Conservation (phyloP, 2,329 filamentous ascomycete species). For the Furcasterigmium furcatum region DNA sequence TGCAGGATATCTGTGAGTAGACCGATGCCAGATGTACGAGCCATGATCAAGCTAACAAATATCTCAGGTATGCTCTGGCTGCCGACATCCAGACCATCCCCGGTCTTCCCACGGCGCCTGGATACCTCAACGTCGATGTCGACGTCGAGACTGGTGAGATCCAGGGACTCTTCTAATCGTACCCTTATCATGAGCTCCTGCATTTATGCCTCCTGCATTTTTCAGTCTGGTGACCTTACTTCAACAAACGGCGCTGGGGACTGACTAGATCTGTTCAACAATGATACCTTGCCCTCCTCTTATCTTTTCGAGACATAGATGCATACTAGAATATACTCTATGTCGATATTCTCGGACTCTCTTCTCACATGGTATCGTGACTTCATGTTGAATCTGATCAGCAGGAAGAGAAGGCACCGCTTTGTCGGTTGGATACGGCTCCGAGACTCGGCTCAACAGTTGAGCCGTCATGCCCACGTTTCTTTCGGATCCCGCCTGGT, state of each 20-base stretch:
- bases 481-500: no score
- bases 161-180: conserved; percentile 76
- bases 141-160: conserved; percentile 82
- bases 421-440: no score
- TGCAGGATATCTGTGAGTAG: conserved; percentile 79
- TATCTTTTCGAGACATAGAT: conserved; percentile 3
- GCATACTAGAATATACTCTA: conserved; percentile 5
- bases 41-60: conserved; percentile 21
- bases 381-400: no score
- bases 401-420: no score
- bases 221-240: conserved; percentile 12
- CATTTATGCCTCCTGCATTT: neutral
- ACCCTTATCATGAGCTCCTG: neutral
- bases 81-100: conserved; percentile 99
- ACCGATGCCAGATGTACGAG: neutral
- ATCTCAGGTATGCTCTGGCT: conserved; percentile 75
- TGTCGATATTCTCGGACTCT: no score
- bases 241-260: conserved; percentile 16
- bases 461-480: no score
- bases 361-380: no score
- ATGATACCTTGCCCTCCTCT: conserved; percentile 12
- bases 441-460: no score
- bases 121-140: conserved; percentile 90
- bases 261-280: conserved; percentile 14
- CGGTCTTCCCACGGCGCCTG: conserved; percentile 88